phyloP scores from a whole-genome alignment of 140 eudicot genomes.

The Stevia rebaudiana region DNA sequence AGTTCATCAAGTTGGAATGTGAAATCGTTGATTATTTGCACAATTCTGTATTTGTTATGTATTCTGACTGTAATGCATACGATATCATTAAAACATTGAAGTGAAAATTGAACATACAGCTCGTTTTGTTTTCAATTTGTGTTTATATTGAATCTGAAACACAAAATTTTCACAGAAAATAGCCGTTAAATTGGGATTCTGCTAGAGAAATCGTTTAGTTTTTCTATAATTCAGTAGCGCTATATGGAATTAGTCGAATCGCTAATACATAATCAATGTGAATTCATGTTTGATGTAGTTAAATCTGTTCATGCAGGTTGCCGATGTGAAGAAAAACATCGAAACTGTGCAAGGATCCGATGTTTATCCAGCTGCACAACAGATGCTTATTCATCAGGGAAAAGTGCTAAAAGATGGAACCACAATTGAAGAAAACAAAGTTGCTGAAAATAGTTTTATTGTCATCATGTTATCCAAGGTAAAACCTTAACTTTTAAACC shows the following conservation, averaged over 20 bases:
- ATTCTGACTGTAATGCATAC: not conserved
- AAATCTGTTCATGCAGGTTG: constrained; percentile 42
- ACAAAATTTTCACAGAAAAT: not conserved
- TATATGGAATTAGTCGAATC: not conserved
- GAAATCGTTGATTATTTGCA: not conserved
- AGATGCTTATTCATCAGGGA: constrained; percentile 83
- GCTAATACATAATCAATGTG: not conserved
- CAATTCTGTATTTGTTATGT: not conserved
- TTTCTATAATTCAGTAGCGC: not conserved
- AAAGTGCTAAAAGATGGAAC: constrained; percentile 87
- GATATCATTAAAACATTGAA: not conserved
- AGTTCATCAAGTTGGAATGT: not conserved
- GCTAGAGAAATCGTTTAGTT: not conserved
- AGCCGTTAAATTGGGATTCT: not conserved
- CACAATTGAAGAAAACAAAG: constrained; percentile 75
- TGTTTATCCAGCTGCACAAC: constrained; percentile 75
- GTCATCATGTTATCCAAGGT: constrained; percentile 87
- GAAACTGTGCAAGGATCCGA: constrained; percentile 67
- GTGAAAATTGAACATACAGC: too few species aligned
- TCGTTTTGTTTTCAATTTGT: too few species aligned
- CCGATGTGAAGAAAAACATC: constrained; percentile 75
- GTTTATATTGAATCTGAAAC: too few species aligned
- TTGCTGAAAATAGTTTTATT: constrained; percentile 65
- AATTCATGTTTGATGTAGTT: not conserved
- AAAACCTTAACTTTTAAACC: not conserved